phyloP scores from a whole-genome alignment of 495 filamentous ascomycete genomes.

The Penicillium dipodomyicola region DNA sequence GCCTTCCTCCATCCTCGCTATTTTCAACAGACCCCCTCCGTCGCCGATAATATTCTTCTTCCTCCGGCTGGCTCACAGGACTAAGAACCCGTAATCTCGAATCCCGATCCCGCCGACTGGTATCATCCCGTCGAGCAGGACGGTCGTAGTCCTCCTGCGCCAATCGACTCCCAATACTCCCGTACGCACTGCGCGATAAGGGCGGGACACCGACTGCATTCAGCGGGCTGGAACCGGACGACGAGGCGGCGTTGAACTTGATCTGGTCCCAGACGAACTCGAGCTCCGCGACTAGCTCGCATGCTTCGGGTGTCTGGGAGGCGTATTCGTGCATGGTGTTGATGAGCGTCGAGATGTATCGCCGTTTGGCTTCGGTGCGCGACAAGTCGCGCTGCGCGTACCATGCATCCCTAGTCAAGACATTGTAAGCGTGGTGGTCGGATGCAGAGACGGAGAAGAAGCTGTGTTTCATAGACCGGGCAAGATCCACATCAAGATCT shows the following conservation, averaged over 20 bases:
- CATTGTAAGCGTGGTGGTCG: neutral
- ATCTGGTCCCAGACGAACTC: slow-evolving; percentile 99
- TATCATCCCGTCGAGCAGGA: slow-evolving; percentile 9
- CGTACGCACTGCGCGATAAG: slow-evolving; percentile 35
- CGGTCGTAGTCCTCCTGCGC: slow-evolving; percentile 30
- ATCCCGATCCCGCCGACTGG: slow-evolving; percentile 18
- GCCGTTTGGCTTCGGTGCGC: slow-evolving; percentile 89
- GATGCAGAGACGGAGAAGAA: neutral
- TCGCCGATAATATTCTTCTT: slow-evolving; percentile 50
- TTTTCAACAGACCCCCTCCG: slow-evolving; percentile 18
- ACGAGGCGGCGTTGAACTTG: slow-evolving; percentile 72
- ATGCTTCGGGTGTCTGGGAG: slow-evolving; percentile 74
- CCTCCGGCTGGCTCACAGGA: slow-evolving; percentile 78
- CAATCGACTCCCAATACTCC: slow-evolving; percentile 35
- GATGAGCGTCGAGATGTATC: slow-evolving; percentile 89
- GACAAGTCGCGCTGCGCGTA: slow-evolving; percentile 74
- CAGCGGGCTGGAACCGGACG: slow-evolving; percentile 51
- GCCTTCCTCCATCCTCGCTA: slow-evolving; percentile 30
- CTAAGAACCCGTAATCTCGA: slow-evolving; percentile 63
- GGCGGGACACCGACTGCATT: slow-evolving; percentile 37
- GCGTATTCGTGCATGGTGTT: slow-evolving; percentile 96
- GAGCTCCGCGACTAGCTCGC: slow-evolving; percentile 86
- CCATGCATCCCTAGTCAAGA: slow-evolving; percentile 73
- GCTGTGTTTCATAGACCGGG: neutral
- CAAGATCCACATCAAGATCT: neutral